phyloP scores from a whole-genome alignment of 1,284 basidiomycete species.

The Pisolithus thermaeus region DNA sequence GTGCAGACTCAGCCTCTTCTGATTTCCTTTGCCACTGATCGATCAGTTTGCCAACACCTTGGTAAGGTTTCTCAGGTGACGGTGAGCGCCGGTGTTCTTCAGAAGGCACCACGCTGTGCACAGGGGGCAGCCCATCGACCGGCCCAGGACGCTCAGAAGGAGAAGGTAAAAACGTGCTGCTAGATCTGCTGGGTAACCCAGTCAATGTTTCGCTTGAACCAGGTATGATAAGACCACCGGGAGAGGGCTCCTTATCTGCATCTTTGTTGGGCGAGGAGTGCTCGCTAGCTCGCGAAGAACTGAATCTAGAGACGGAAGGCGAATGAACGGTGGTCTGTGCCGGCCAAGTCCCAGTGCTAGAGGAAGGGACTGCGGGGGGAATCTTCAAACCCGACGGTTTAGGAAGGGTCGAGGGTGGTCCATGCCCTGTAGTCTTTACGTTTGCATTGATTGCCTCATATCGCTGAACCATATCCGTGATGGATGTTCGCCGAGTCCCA shows the following conservation, averaged over 20 bases:
- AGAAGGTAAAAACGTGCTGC: constrained; percentile 17
- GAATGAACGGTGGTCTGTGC: constrained; percentile 20
- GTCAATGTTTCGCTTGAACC: constrained; percentile 13
- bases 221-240: constrained; percentile 4
- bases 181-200: constrained; percentile 19
- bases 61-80: constrained; percentile 69
- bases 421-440: constrained; percentile 12
- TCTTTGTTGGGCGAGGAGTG: constrained; percentile 12
- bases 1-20: constrained; percentile 45
- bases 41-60: constrained; percentile 75
- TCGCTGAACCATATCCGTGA: constrained; percentile 74
- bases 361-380: not conserved
- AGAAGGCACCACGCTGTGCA: constrained; percentile 19
- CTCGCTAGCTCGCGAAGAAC: constrained; percentile 18
- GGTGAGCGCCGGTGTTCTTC: constrained; percentile 40
- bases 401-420: constrained; percentile 9
- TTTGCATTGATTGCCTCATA: constrained; percentile 56
- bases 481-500: constrained; percentile 57
- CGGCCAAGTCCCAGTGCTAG: constrained; percentile 16
- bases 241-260: constrained; percentile 17
- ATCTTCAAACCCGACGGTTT: not conserved
- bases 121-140: constrained; percentile 23
- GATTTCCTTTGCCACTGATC: constrained; percentile 80
- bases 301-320: constrained; percentile 19
- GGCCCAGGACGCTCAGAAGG: constrained; percentile 9